Base-by-base conservation (phyloP, 176 grass and related monocot genomes). In the Oryza glaberrima region DNA sequence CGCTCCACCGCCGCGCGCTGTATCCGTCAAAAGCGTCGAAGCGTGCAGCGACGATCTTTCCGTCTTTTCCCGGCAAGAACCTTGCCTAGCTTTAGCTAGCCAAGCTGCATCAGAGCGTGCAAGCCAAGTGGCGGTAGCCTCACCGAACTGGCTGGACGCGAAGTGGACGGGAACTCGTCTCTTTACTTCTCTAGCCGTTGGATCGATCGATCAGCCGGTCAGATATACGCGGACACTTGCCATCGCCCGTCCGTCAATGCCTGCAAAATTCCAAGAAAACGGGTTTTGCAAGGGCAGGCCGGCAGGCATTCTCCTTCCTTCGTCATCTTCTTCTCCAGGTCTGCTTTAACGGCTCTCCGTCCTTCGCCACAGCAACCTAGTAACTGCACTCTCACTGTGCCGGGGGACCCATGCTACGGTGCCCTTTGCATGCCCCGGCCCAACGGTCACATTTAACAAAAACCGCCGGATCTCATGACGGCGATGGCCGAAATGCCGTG, bases 391-490 rank as follows among this genome's bases (percentile, higher is more conserved):
- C 43, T 51, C 44, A 14, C 58, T 52, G 7, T 17, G 17, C 28
- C 30, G 9, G 9, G 32, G 70, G 46, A 6, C 36, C 78, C 48
- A 36, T 60, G 23, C 44, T 8, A 72, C 14, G 63, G 63, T 72
- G 3, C 38, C 49, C 22, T 23, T 44, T 72, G 6, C 56, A 61
- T 22, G 20, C 58, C 80, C 80, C 41, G 69, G 80, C 13, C 82
- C 82, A 85, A 89, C 82, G 82, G 88, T 89, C 77, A 61, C 71
- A 89, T 85, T 81, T 70, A 80, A 81, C 82, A 61, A 85, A 56
- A 70, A 63, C 77, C 54, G 71, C 70, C 66, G 65, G 73, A 46
- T 41, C 49, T 63, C 52, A 58, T 17, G 52, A 58, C 52, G n/a
- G 58, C 11, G 20, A 23, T 63, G 58, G 58, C 58, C 58, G 58